Base-by-base conservation (phyloP, 768 basidiomycete genomes). In the Phylloporus sp. region DNA sequence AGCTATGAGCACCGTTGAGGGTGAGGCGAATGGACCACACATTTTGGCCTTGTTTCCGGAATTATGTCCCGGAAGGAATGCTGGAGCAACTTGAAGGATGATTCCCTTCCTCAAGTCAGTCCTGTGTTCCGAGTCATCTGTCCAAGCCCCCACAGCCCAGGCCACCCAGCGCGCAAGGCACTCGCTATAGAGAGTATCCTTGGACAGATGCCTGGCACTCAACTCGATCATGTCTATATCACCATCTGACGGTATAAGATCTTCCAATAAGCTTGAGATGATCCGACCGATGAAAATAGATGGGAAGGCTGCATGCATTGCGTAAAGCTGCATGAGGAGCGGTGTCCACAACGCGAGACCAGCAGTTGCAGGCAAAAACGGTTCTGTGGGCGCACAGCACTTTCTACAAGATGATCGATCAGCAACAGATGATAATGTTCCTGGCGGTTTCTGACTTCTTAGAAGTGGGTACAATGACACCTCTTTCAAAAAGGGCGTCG, bases 381-480 rank as follows among this genome's bases (percentile, higher is more conserved):
- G 57, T 31, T 77, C 72, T 5, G 63, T 38, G 5, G 74, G 63
- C 27, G 72, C 62, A n/a, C 62, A 52, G 39, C 85, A 76, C 69
- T 86, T 90, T 66, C 87, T 88, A 35, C 18, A 23, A 11, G 12
- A 47, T 39, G 15, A 49, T 64, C n/a, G 15, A 49, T 64, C n/a
- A 49, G 52, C 28, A n/a, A 50, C 8, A 8, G 5, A 50, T 0
- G 15, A 26, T 4, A 44, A 6, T 24, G 26, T 46, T 43, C 13
- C 7, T 22, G 29, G 35, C 7, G 28, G 18, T 36, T 42, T 59
- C 79, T 56, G 56, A 95, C 95, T 85, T 93, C 71, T 84, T 89
- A 1, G 91, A 86, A 2, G 88, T 58, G 8, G 95, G 94, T 4
- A 97, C 85, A 8, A 97, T 72, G 10, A 75, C 80, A 10, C 92